Percentiles rank a stretch among this genome's conserved stretches.
These are phyloP conservation scores for Erucastrum elatum DNA, from an alignment of 345 rosid species.

Conservation along the genomic window DNA sequence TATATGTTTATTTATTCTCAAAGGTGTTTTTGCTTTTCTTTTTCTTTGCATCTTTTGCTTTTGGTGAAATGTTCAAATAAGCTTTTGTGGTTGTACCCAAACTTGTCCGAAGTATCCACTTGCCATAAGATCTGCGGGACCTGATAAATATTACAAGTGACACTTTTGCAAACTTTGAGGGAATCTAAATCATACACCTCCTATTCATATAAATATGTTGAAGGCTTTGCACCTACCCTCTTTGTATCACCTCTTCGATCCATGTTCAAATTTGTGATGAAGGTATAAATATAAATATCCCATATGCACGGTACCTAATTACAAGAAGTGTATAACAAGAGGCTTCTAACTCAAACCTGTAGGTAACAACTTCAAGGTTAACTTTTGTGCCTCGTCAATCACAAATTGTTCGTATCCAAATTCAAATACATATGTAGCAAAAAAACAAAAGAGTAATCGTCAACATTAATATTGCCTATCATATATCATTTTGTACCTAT, in stretches of 20 bases:
- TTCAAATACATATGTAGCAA: neutral
- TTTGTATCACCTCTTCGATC: neutral
- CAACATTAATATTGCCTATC: neutral
- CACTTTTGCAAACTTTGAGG: constrained; percentile 48
- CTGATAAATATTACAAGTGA: constrained; percentile 28
- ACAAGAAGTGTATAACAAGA: neutral
- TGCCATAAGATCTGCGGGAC: constrained; percentile 51
- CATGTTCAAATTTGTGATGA: neutral
- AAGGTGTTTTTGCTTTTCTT: constrained; percentile 11
- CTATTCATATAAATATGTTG: constrained; percentile 24
- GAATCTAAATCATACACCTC: constrained; percentile 28
- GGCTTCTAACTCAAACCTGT: neutral
- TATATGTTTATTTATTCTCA: constrained; percentile 9
- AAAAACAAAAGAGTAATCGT: neutral
- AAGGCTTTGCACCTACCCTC: constrained; percentile 16
- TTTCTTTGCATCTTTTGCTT: constrained; percentile 27
- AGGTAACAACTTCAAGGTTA: neutral
- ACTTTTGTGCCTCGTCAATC: neutral
- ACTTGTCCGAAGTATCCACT: constrained; percentile 38
- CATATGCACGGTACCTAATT: neutral
- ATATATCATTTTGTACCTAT: neutral
- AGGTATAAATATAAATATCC: neutral
- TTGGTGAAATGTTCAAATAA: constrained; percentile 38
- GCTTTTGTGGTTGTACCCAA: constrained; percentile 38
- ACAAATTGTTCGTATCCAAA: neutral